Evolutionary conservation across 2,329 filamentous ascomycete genomes (phyloP).

Genomic region (Massarina eburnea): DNA sequence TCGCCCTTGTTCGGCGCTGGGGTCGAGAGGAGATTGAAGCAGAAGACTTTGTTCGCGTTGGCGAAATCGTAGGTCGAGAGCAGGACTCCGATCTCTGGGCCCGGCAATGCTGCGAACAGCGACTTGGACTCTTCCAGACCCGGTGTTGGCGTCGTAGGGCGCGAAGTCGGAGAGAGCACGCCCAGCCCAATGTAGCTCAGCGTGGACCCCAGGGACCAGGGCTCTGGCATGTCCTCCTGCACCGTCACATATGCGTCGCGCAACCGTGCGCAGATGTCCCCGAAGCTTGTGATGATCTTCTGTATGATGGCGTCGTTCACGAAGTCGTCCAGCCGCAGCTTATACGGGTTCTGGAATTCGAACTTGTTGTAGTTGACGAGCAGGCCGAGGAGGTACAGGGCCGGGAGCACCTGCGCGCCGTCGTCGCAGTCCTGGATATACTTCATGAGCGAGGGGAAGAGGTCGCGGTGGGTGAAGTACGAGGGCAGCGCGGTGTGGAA

Average conservation of each 20-base stretch:
- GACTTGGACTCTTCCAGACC: slow-evolving; percentile 80
- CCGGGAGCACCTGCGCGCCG: slow-evolving; percentile 62
- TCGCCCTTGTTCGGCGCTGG: slow-evolving; percentile 62
- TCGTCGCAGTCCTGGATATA: slow-evolving; percentile 79
- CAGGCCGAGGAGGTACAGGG: slow-evolving; percentile 81
- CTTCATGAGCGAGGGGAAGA: slow-evolving; percentile 96
- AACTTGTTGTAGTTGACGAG: slow-evolving; percentile 99
- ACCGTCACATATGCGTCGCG: slow-evolving; percentile 79
- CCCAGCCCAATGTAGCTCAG: slow-evolving; percentile 84
- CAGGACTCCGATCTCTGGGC: slow-evolving; percentile 74
- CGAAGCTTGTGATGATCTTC: slow-evolving; percentile 76
- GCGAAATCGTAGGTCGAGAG: slow-evolving; percentile 91
- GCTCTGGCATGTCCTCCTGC: slow-evolving; percentile 86
- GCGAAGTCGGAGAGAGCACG: slow-evolving; percentile 68
- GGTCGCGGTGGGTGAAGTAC: slow-evolving; percentile 91
- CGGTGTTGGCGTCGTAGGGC: slow-evolving; percentile 60
- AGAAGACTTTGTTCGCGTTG: slow-evolving; percentile 94
- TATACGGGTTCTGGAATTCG: slow-evolving; percentile 95
- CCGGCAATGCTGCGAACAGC: slow-evolving; percentile 79
- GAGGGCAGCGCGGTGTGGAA: slow-evolving; percentile 93
- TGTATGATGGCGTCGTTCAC: slow-evolving; percentile 87
- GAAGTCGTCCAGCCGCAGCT: slow-evolving; percentile 88
- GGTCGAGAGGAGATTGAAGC: slow-evolving; percentile 74
- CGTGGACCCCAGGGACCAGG: slow-evolving; percentile 81
- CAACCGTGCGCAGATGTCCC: slow-evolving; percentile 67